phyloP scores from a whole-genome alignment of 2,329 filamentous ascomycete genomes.

The Cladophialophora chaetospira region DNA sequence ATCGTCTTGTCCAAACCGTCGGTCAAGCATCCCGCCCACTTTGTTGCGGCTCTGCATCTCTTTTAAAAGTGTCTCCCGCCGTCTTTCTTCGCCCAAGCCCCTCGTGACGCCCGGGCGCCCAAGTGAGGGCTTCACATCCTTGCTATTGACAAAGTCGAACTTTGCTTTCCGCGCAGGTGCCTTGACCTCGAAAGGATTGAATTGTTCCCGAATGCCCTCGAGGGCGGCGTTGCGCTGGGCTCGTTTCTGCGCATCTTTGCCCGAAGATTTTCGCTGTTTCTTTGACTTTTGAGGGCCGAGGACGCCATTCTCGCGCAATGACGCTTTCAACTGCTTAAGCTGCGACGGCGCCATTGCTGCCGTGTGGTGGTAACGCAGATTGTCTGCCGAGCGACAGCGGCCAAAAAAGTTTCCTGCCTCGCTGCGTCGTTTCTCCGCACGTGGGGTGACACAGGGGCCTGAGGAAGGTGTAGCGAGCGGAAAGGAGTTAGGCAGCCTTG shows the following conservation, averaged over 20 bases:
- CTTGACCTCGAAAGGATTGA: slow-evolving; percentile 97
- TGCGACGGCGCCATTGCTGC: slow-evolving; percentile 84
- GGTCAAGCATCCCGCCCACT: slow-evolving; percentile 87
- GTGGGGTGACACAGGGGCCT: too few species aligned
- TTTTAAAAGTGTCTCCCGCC: slow-evolving; percentile 78
- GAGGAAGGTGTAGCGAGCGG: too few species aligned
- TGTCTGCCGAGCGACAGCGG: neutral
- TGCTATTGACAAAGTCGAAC: slow-evolving; percentile 76
- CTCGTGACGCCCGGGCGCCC: slow-evolving; percentile 82
- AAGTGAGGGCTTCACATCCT: slow-evolving; percentile 58
- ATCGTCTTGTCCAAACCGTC: slow-evolving; percentile 94
- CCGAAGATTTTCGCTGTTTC: slow-evolving; percentile 80
- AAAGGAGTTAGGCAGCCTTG: too few species aligned
- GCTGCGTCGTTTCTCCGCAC: too few species aligned
- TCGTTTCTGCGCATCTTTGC: slow-evolving; percentile 71
- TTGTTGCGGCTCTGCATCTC: slow-evolving; percentile 90
- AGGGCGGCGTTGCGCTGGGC: slow-evolving; percentile 76
- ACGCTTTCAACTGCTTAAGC: slow-evolving; percentile 91
- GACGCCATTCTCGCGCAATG: slow-evolving; percentile 84
- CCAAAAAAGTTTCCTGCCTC: too few species aligned
- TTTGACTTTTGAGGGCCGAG: slow-evolving; percentile 92
- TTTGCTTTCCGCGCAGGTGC: slow-evolving; percentile 75
- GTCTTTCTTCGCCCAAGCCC: slow-evolving; percentile 80
- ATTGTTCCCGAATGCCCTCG: slow-evolving; percentile 85
- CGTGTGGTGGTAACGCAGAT: neutral